Conservation (phyloP, 2,329 filamentous ascomycete genomes). For the Cadophora luteo-olivacea region DNA sequence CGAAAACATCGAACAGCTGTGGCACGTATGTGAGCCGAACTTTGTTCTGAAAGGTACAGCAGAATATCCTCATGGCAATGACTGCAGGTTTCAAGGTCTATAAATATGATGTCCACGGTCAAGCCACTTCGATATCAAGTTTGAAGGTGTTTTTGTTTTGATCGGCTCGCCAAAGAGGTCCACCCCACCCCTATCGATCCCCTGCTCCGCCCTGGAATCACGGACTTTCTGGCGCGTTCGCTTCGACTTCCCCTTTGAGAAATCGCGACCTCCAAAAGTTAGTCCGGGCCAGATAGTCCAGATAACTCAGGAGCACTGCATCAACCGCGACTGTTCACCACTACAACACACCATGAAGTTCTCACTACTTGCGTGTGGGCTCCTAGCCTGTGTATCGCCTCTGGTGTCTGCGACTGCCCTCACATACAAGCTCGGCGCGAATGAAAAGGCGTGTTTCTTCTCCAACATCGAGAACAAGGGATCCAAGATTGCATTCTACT, state of each 20-base stretch:
- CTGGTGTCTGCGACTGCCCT: conserved; percentile 85
- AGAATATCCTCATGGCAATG: no score
- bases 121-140: no score
- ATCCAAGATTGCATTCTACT: conserved; percentile 97
- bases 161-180: not conserved
- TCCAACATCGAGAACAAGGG: conserved; percentile 76
- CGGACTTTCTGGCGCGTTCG: conserved; percentile 10
- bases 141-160: not conserved
- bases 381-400: conserved; percentile 74
- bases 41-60: no score
- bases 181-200: not conserved
- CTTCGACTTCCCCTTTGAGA: conserved; percentile 22
- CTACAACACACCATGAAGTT: conserved; percentile 65
- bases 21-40: no score
- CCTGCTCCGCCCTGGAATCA: conserved; percentile 2
- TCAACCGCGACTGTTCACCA: conserved; percentile 18
- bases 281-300: conserved; percentile 31
- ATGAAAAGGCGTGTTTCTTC: conserved; percentile 97
- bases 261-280: conserved; percentile 31
- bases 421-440: conserved; percentile 88
- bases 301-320: not conserved
- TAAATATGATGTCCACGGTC: no score
- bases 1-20: no score
- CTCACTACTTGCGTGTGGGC: conserved; percentile 65
- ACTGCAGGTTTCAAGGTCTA: no score